Evolutionary conservation across 768 basidiomycete genomes (phyloP).

Genomic region (Russula vinacea): DNA sequence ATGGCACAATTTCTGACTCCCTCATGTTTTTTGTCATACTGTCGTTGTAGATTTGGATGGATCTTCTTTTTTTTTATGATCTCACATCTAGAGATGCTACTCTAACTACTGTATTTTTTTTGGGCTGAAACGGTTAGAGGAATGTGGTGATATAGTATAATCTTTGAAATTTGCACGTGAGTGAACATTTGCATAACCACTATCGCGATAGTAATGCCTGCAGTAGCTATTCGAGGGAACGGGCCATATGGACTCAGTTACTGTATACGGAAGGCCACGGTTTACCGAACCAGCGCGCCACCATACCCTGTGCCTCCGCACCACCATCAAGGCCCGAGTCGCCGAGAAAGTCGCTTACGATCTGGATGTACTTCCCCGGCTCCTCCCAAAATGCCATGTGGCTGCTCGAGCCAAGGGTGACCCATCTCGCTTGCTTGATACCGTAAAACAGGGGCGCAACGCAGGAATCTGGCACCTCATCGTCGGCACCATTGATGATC

Average conservation of each 20-base stretch:
- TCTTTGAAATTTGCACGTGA: too few relatives aligned
- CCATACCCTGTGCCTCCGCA: background rate
- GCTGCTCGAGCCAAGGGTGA: constrained; percentile 25
- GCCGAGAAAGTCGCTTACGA: constrained; percentile 25
- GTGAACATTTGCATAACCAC: too few relatives aligned
- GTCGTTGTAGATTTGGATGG: too few relatives aligned
- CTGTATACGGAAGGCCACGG: background rate
- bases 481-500: constrained; percentile 30
- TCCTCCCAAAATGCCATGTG: constrained; percentile 31
- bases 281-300: background rate
- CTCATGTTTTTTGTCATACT: too few relatives aligned
- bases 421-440: constrained; percentile 27
- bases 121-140: too few relatives aligned
- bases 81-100: too few relatives aligned
- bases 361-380: constrained; percentile 22
- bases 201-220: background rate
- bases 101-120: too few relatives aligned
- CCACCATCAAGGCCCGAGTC: background rate
- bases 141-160: too few relatives aligned
- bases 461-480: constrained; percentile 25
- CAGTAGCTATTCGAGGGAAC: background rate
- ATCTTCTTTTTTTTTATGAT: too few relatives aligned
- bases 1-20: too few relatives aligned
- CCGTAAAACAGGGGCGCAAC: constrained; percentile 26
- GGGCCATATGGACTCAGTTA: background rate